Conservation (phyloP, 2,329 filamentous ascomycete species). For the Aspergillaceae sp. region DNA sequence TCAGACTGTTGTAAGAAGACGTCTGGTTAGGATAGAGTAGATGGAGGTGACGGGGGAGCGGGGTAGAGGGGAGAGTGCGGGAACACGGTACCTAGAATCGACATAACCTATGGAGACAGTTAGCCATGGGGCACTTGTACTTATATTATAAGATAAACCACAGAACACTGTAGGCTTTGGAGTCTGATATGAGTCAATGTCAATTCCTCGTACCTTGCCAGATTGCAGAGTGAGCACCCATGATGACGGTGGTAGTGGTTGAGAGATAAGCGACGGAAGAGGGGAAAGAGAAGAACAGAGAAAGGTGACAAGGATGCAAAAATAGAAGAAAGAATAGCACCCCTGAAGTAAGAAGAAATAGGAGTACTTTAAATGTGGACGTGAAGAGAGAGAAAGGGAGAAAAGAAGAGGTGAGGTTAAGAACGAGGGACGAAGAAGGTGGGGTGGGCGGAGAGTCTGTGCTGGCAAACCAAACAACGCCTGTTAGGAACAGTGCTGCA, state of each 20-base stretch:
- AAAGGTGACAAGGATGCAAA: too few relatives aligned
- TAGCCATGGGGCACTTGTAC: too few relatives aligned
- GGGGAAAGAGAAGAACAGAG: neutral
- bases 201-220: conserved; percentile 24
- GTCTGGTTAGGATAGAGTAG: conserved; percentile 4
- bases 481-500: too few relatives aligned
- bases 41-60: conserved; percentile 6
- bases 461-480: conserved; percentile 7
- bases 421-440: conserved; percentile 7
- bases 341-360: too few relatives aligned
- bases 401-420: conserved; percentile 4
- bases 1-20: conserved; percentile 51
- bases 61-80: conserved; percentile 4
- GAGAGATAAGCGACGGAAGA: conserved; percentile 9
- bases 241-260: conserved; percentile 22
- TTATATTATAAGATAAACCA: too few relatives aligned
- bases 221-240: conserved; percentile 30
- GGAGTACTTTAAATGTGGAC: too few relatives aligned
- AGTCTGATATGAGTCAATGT: neutral
- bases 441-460: conserved; percentile 9
- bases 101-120: conserved; percentile 45
- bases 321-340: too few relatives aligned
- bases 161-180: neutral
- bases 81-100: conserved; percentile 48
- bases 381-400: conserved; percentile 2